These are phyloP conservation scores for Cicer arietinum DNA, from an alignment of 306 rosid species.

Conservation along the genomic window DNA sequence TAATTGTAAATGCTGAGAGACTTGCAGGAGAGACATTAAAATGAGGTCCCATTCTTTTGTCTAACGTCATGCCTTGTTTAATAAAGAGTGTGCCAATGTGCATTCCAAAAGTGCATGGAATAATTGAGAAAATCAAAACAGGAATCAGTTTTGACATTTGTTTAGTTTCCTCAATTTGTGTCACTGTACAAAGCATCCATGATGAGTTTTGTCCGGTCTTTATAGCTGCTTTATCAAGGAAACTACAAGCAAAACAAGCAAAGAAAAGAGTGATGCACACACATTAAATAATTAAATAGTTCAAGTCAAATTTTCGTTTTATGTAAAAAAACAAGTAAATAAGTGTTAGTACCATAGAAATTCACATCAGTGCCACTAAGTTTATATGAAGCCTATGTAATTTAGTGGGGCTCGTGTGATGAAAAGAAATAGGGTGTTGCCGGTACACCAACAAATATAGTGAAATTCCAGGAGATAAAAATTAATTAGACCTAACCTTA, in stretches of 20 bases:
- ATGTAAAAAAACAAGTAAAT: not conserved
- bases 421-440: not conserved
- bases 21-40: conserved; percentile 72
- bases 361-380: not conserved
- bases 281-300: not conserved
- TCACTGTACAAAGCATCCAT: conserved; percentile 74
- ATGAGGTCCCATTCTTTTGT: conserved; percentile 62
- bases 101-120: conserved; percentile 61
- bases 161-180: conserved; percentile 91
- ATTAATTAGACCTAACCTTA: conserved; percentile 54
- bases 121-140: conserved; percentile 57
- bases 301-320: not conserved
- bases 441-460: not conserved
- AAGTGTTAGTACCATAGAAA: not conserved
- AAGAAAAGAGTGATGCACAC: not conserved
- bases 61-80: conserved; percentile 71
- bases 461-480: not conserved
- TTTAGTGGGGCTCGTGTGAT: too few species aligned
- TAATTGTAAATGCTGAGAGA: conserved; percentile 55
- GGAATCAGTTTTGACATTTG: conserved; percentile 84
- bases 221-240: conserved; percentile 75
- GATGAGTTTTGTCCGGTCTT: conserved; percentile 51
- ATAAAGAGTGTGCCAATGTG: conserved; percentile 64
- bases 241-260: conserved; percentile 52
- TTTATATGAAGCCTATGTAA: too few species aligned